Base-by-base conservation (phyloP, 345 rosid genomes). In the Citrus australasica region DNA sequence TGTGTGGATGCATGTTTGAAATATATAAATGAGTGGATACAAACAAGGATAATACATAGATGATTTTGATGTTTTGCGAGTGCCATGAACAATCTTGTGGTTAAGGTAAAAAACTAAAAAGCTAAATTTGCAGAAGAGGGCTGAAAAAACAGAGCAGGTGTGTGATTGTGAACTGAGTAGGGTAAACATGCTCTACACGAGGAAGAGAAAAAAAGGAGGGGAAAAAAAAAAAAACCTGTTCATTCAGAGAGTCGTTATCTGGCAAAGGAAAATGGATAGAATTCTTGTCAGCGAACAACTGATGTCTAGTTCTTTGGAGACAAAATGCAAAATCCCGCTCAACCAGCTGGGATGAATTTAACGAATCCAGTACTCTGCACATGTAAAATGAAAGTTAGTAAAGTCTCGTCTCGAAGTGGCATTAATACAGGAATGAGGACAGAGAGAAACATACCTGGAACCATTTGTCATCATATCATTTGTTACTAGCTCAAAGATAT, bases 401-500 rank as follows among this genome's bases (percentile, higher is more conserved):
- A 51, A 25, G 69, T 74, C 58, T 76, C 53, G 67, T 24, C 63
- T 82, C 59, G 1, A 69, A 71, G 37, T 27, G 24, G 51, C 55
- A 30, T 30, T 22, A 71, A 71, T 28, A 48, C 2, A 64, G 42
- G 66, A 82, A 70, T 30, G 74, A 73, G 63, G 74, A 70, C 67
- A 61, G 71, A 78, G 75, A 40, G 56, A 56, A 77, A 58, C 90
- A 74, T 67, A 95, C 99, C 99, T 87, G 80, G 85, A 85, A 81
- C 91, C 87, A 80, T 88, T 82, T 78, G 76, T 85, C 99, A 95
- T 95, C 87, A 95, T 89, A 79, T 93, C 99, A 75, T 83, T 86
- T 72, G 96, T 91, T 68, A 93, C 90, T 25, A 95, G 85, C 85
- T 95, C 98, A 88, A 93, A 93, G 70, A 95, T 90, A 84, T 95